These are phyloP conservation scores for Stromatinia cepivora DNA, from an alignment of 2,329 filamentous ascomycete genomes.

Conservation along the genomic window DNA sequence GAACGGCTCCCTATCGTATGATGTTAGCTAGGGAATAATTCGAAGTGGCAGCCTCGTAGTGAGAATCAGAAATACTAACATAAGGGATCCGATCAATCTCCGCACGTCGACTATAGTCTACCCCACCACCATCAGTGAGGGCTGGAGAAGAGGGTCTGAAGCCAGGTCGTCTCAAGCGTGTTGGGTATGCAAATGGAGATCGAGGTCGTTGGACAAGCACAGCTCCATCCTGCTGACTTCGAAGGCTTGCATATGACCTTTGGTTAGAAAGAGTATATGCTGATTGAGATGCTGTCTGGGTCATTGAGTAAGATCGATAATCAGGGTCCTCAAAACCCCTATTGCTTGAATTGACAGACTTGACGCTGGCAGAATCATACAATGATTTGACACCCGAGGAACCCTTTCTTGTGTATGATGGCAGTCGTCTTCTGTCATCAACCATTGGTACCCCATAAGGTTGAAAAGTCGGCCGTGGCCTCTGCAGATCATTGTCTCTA, in stretches of 20 bases:
- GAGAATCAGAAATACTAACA: conserved; percentile 30
- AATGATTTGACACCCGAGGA: conserved; percentile 58
- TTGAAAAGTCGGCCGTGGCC: conserved; percentile 30
- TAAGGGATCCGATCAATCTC: conserved; percentile 39
- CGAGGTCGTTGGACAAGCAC: conserved; percentile 51
- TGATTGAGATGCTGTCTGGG: conserved; percentile 45
- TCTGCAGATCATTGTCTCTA: conserved; percentile 29
- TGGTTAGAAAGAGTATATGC: conserved; percentile 47
- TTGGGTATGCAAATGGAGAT: conserved; percentile 60
- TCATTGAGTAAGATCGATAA: conserved; percentile 56
- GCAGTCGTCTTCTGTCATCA: conserved; percentile 49
- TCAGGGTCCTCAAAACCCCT: conserved; percentile 47
- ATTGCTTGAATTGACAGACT: conserved; percentile 42
- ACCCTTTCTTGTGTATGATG: conserved; percentile 49
- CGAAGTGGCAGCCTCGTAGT: too few relatives aligned
- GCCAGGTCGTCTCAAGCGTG: conserved; percentile 56
- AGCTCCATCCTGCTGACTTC: conserved; percentile 48
- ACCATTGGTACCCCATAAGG: conserved; percentile 37
- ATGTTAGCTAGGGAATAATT: conserved; percentile 7
- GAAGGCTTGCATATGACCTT: conserved; percentile 50
- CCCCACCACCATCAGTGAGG: conserved; percentile 39
- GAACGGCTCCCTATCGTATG: conserved; percentile 29
- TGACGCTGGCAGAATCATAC: conserved; percentile 53
- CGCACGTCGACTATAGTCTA: conserved; percentile 40
- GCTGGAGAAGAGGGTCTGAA: conserved; percentile 41